Base-by-base conservation (phyloP, 2,329 filamentous ascomycete species). In the Colletotrichum australisinense region DNA sequence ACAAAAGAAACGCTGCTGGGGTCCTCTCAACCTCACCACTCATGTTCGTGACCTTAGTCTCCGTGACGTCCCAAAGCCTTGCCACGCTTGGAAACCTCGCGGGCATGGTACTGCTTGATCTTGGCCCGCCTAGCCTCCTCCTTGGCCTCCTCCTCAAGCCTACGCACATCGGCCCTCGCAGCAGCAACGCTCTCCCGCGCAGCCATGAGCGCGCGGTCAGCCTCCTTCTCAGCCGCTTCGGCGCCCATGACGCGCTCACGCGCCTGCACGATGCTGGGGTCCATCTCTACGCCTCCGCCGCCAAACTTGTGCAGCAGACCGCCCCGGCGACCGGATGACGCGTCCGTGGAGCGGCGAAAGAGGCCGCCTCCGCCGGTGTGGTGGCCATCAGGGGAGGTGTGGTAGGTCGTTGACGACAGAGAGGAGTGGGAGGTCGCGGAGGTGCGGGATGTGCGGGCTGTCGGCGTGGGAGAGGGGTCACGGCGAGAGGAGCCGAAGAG, bases 31-130 rank as follows among this genome's bases (percentile, higher is more conserved):
- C 35, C 38, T 14, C 38, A 60, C 9, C 3, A 19, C 4, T 32
- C 16, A n/a, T 11, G 4, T 30, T n/a, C 4, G 7, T 19, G 7
- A 14, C 7, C 28, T 72, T 63, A 74, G n/a, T 72, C 72, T 26
- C 72, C 72, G 32, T 74, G 72, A 42, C 91, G 89, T 69, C 92
- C 92, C 72, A 93, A 88, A n/a, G 88, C 87, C 81, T 91, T 91
- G n/a, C 90, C 91, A 65, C 91, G 86, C 89, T 92, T 93, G 6
- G 89, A 91, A 35, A 93, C 87, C 78, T 90, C 88, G 76, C 85
- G 87, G 1, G 91, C 92, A 78, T 93, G 89, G 65, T 87, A 85
- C 81, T 92, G 88, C 88, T 94, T 93, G 64, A 93, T 89, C 86
- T 90, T 92, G 1, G 92, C 92, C 55, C 88, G 81, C 26, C 91